Conservation (phyloP, 768 basidiomycete genomes). For the Macrolepiota albuminosa region DNA sequence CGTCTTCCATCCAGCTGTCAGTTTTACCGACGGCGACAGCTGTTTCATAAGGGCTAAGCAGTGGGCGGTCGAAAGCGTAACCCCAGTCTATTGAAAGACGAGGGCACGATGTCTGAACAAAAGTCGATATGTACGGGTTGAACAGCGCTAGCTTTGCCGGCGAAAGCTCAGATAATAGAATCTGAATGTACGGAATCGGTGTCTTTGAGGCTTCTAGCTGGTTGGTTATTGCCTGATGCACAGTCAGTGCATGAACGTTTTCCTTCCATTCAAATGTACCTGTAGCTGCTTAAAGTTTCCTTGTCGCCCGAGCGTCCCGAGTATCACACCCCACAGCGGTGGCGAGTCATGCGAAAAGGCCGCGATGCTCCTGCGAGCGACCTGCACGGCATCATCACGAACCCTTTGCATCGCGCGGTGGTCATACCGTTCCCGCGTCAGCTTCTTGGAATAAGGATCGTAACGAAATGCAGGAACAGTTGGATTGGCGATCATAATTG, state of each 20-base stretch:
- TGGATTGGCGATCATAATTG: constrained; percentile 99
- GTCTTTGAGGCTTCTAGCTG: constrained; percentile 54
- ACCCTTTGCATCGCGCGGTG: constrained; percentile 81
- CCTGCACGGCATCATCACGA: constrained; percentile 69
- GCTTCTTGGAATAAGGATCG: constrained; percentile 96
- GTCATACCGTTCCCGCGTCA: constrained; percentile 89
- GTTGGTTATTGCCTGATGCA: constrained; percentile 60
- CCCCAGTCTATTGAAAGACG: constrained; percentile 98
- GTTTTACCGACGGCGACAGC: constrained; percentile 75
- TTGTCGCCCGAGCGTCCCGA: constrained; percentile 93
- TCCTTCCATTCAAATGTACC: constrained; percentile 27
- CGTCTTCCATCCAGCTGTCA: constrained; percentile 57
- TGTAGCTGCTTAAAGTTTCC: constrained; percentile 88
- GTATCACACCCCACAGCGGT: constrained; percentile 83
- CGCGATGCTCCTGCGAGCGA: constrained; percentile 63
- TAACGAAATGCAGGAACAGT: constrained; percentile 93
- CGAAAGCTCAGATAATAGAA: constrained; percentile 94
- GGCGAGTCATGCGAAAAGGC: constrained; percentile 13
- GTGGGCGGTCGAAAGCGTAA: constrained; percentile 85
- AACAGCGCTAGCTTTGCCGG: constrained; percentile 90
- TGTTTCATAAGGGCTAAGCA: constrained; percentile 92
- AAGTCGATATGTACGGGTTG: constrained; percentile 74
- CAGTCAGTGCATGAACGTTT: neutral
- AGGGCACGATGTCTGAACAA: constrained; percentile 96
- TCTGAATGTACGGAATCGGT: constrained; percentile 76